Evolutionary conservation across 768 basidiomycete genomes (phyloP), one percentile per base, ranked within the genome.

Genomic region (Pulveroboletus sp.): DNA sequence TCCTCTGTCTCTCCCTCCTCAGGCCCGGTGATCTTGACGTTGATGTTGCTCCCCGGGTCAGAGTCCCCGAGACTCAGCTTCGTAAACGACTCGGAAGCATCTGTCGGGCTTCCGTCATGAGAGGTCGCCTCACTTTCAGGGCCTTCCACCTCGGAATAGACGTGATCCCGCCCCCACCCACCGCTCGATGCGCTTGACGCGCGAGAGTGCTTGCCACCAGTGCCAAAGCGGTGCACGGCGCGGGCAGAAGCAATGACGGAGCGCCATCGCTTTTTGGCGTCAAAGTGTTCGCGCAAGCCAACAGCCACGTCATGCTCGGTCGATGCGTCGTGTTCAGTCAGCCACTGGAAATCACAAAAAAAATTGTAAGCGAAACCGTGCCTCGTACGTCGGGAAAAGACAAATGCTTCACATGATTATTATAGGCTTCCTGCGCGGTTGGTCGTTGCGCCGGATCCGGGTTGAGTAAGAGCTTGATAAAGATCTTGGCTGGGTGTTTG

Each of bases 211-310:
- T 40, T 66, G 40, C 66, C n/a, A n/a, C n/a, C n/a, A n/a, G n/a
- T n/a, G n/a, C n/a, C 60, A 21, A 69, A 53, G 46, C 68, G 67
- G 16, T 69, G 51, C 27, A 75, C 8, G 17, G 72, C 73, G 16
- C 73, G 71, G n/a, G 78, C 71, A 34, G 72, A 69, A 43, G 66
- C 62, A 57, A 94, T 90, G 13, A 87, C 88, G 2, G 73, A 70
- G 42, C 80, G 77, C 92, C 91, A 94, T 33, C 76, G 76, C 2
- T 81, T 83, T 36, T 76, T 76, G 0, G 90, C 77, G 60, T 90
- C 76, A 68, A 95, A 94, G 72, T 93, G 81, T 27, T 90, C 85
- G 27, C 87, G 86, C 41, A 97, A 72, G 11, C 87, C 89, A 11
- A 61, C 63, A 14, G 70, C 74, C 35, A 97, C 76, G 58, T 97